A percentile compares a stretch with the other conserved stretches of the same genome.
Conservation (phyloP, 306 rosid species). For the Ormosia emarginata region DNA sequence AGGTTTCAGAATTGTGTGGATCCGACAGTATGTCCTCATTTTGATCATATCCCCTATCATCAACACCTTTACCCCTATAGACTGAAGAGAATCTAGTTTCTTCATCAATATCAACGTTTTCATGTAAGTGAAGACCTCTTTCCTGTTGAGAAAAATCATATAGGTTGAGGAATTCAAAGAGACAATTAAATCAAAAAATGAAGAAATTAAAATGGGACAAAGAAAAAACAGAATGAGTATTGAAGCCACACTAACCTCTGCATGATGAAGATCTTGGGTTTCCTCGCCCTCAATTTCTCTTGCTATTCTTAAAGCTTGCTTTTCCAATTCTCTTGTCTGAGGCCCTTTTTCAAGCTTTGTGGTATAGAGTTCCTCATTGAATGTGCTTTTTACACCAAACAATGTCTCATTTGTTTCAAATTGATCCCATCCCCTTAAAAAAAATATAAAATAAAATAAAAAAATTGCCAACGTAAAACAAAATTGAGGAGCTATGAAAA, state of each 20-base stretch:
- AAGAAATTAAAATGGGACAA: not conserved
- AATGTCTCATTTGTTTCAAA: conserved; percentile 78
- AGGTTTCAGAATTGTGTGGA: conserved; percentile 66
- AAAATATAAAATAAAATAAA: not conserved
- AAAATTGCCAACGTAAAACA: not conserved
- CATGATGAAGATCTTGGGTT: conserved; percentile 82
- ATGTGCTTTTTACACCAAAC: conserved; percentile 94
- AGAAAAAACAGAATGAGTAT: not conserved
- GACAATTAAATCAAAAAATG: not conserved
- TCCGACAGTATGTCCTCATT: conserved; percentile 58
- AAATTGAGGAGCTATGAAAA: not conserved
- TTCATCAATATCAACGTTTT: conserved; percentile 75
- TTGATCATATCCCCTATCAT: conserved; percentile 69
- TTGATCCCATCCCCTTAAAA: conserved; percentile 86
- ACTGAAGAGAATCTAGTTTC: conserved; percentile 96
- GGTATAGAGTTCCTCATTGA: conserved; percentile 85
- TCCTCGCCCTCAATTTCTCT: conserved; percentile 97
- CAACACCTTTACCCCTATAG: conserved; percentile 59
- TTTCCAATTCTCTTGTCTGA: conserved; percentile 65
- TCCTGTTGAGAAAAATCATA: conserved; percentile 53
- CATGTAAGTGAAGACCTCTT: conserved; percentile 63
- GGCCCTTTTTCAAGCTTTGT: conserved; percentile 95
- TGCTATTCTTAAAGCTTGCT: conserved; percentile 76
- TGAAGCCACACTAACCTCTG: conserved; percentile 66
- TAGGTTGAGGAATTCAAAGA: conserved; percentile 1